Conservation (phyloP, 108 stramenopile genomes). For the Stephanodiscus minutulus region DNA sequence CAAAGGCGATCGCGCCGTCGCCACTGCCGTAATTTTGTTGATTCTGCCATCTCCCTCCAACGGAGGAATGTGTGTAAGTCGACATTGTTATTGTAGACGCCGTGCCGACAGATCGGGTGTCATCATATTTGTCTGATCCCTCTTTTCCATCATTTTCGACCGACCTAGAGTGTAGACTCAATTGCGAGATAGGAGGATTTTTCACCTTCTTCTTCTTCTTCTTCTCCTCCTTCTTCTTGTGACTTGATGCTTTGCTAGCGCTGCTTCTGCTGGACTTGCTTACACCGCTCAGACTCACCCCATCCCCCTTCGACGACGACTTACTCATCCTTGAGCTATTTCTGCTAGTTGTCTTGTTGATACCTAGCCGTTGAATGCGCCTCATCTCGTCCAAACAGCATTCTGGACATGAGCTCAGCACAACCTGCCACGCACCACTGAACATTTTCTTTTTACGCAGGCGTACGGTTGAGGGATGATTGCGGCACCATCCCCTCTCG, state of each 20-base stretch:
- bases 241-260: conserved; percentile 4
- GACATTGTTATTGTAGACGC: conserved; percentile 45
- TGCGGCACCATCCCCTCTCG: conserved; percentile 33
- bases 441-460: conserved; percentile 36
- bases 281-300: conserved; percentile 8
- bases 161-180: conserved; percentile 1
- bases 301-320: conserved; percentile 4
- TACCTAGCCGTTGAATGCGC: neutral
- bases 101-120: conserved; percentile 27
- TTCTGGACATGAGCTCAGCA: conserved; percentile 42
- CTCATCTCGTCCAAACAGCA: conserved; percentile 48
- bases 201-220: conserved; percentile 16
- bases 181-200: conserved; percentile 30
- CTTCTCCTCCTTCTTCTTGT: conserved; percentile 24
- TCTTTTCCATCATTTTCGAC: neutral
- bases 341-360: neutral
- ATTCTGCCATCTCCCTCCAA: conserved; percentile 23
- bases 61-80: conserved; percentile 25
- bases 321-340: neutral
- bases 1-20: conserved; percentile 14
- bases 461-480: conserved; percentile 28
- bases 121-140: conserved; percentile 16
- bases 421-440: conserved; percentile 23
- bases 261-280: conserved; percentile 6
- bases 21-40: neutral